Conservation (phyloP, 257 asterid genomes). For the Prunella vulgaris region DNA sequence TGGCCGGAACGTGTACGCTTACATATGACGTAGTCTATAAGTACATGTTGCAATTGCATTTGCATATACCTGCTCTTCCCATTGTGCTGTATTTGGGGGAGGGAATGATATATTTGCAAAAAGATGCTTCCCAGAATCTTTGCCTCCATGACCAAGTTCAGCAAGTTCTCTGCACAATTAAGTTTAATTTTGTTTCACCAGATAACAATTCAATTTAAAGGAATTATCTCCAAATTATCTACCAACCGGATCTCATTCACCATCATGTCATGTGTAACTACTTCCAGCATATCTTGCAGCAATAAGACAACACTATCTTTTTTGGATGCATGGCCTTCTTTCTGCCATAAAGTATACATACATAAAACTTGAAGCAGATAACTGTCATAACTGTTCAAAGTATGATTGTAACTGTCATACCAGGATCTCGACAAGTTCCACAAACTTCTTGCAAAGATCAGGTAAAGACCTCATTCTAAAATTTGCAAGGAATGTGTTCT, state of each 20-base stretch:
- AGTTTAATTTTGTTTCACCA: slow-evolving; percentile 13
- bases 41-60: slow-evolving; percentile 12
- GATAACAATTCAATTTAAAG: neutral
- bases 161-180: slow-evolving; percentile 51
- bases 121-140: slow-evolving; percentile 73
- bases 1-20: neutral
- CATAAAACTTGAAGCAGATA: slow-evolving; percentile 6
- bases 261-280: slow-evolving; percentile 77
- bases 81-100: slow-evolving; percentile 66
- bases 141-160: slow-evolving; percentile 64
- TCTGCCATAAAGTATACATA: slow-evolving; percentile 38
- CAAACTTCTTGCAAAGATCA: slow-evolving; percentile 58
- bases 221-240: slow-evolving; percentile 4
- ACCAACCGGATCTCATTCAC: slow-evolving; percentile 74
- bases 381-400: slow-evolving; percentile 4
- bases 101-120: slow-evolving; percentile 66
- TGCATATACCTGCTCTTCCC: slow-evolving; percentile 77
- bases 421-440: slow-evolving; percentile 68
- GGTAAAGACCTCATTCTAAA: slow-evolving; percentile 66
- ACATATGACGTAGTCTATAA: neutral
- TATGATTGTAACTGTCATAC: slow-evolving; percentile 35
- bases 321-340: slow-evolving; percentile 58
- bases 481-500: slow-evolving; percentile 59
- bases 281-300: slow-evolving; percentile 82
- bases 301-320: slow-evolving; percentile 59